Base-by-base conservation (phyloP, 2,329 filamentous ascomycete genomes). In the Alternaria tenuissima region DNA sequence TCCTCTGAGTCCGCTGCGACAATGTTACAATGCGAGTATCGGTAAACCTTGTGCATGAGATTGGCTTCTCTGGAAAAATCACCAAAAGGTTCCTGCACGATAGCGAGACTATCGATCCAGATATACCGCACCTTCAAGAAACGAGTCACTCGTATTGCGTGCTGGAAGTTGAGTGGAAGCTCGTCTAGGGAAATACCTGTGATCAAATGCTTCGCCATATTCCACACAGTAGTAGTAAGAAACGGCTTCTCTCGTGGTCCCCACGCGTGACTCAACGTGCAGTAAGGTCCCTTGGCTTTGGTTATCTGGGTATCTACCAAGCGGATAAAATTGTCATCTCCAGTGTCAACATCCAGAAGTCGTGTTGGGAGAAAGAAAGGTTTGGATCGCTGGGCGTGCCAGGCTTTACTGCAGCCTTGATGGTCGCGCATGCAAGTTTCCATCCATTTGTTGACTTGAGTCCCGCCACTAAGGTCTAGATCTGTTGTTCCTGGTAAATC, bases 251-350 rank as follows among this genome's bases (percentile, higher is more conserved):
- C 47, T 24, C 28, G 26, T 9, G 18, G n/a, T 34, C 69, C 69
- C 69, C 70, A 73, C 20, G 55, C 65, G 49, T 73, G 68, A 12
- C 61, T 64, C n/a, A 73, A 39, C 4, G 71, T 67, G 8, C 59
- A 59, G 43, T 73, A 73, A 11, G 66, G 62, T 7, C 54, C 59
- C 26, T 59, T 58, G 28, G 59, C 43, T 5, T 57, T 52, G 5
- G 54, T 47, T 7, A 22, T 14, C 14, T 52, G 53, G 4, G 63
- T 66, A 28, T 63, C 24, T 1, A 69, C 52, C 3, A 68, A 20
- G 32, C 53, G 53, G 22, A 55, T 22, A 16, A 16, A 1, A 4
- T 14, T 9, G 34, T 46, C 42, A 48, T 48, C 43, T 28, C 53
- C 53, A 41, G 43, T 32, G 34, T 46, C 43, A 20, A 48, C 18